A percentile compares a stretch with the other conserved stretches of the same genome.
phyloP scores from a whole-genome alignment of 768 basidiomycete genomes.

The Russula virescens region DNA sequence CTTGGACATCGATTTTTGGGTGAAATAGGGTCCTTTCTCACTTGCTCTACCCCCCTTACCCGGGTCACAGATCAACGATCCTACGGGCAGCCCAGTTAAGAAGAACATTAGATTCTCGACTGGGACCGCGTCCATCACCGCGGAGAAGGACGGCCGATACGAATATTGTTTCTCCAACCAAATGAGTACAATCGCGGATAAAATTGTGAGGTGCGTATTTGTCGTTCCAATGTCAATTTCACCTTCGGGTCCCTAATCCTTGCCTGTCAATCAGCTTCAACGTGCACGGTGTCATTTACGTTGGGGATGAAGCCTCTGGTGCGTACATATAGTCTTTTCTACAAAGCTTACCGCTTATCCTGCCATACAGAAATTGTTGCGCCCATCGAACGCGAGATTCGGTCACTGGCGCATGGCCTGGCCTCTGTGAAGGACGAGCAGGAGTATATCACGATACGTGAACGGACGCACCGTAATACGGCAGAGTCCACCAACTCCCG shows the following conservation, averaged over 20 bases:
- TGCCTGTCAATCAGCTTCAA: slow-evolving; percentile 67
- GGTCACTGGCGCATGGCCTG: slow-evolving; percentile 72
- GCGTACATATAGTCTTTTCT: slow-evolving; percentile 24
- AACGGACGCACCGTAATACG: slow-evolving; percentile 89
- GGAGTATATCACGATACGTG: slow-evolving; percentile 95
- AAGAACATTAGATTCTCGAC: slow-evolving; percentile 86
- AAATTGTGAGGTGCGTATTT: slow-evolving; percentile 74
- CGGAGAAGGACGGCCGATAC: slow-evolving; percentile 79
- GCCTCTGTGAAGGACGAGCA: slow-evolving; percentile 96
- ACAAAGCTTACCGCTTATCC: background rate
- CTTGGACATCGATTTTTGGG: slow-evolving; percentile 97
- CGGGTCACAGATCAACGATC: slow-evolving; percentile 69
- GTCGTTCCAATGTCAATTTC: background rate
- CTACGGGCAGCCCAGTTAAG: slow-evolving; percentile 56
- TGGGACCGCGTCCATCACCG: slow-evolving; percentile 83
- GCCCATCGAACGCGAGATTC: slow-evolving; percentile 94
- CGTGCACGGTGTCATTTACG: slow-evolving; percentile 94
- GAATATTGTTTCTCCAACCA: slow-evolving; percentile 99
- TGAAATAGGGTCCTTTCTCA: slow-evolving; percentile 32
- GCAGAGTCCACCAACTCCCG: slow-evolving; percentile 89
- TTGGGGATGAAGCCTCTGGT: slow-evolving; percentile 73
- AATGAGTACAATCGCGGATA: slow-evolving; percentile 95
- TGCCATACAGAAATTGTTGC: slow-evolving; percentile 70
- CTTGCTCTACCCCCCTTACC: background rate
- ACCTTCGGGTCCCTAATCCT: background rate